phyloP scores from a whole-genome alignment of 371 early-diverging fungal species.

The Rozella allomycis region DNA sequence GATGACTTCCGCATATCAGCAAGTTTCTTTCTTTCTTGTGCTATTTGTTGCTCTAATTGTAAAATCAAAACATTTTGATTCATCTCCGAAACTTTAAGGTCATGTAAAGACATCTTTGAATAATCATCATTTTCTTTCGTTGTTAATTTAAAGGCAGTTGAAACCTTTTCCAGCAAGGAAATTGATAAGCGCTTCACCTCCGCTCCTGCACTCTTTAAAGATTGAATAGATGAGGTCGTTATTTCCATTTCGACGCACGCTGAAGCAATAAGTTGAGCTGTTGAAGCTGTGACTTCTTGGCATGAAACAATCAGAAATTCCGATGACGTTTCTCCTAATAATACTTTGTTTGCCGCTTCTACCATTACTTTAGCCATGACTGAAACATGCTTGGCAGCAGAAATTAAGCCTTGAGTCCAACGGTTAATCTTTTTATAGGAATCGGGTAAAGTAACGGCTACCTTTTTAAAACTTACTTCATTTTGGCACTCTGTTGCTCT shows the following conservation, averaged over 20 bases:
- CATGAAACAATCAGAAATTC: conserved; percentile 89
- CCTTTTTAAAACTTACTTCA: no score
- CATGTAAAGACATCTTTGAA: conserved; percentile 53
- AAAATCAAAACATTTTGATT: conserved; percentile 88
- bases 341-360: conserved; percentile 85
- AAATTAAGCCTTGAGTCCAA: conserved; percentile 94
- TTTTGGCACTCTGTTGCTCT: no score
- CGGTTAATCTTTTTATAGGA: conserved; percentile 96
- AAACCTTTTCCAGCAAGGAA: conserved; percentile 61
- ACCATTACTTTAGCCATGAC: conserved; percentile 70
- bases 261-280: conserved; percentile 86
- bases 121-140: conserved; percentile 41
- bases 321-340: conserved; percentile 62
- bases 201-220: conserved; percentile 68
- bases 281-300: conserved; percentile 81
- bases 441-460: no score
- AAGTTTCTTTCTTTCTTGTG: conserved; percentile 54
- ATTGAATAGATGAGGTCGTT: conserved; percentile 72
- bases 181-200: conserved; percentile 76
- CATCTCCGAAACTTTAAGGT: conserved; percentile 88
- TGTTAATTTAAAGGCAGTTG: no score
- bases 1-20: conserved; percentile 72
- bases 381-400: conserved; percentile 87
- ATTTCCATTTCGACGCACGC: conserved; percentile 82
- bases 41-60: conserved; percentile 74